Evolutionary conservation across 257 asterid species (phyloP).

Genomic region (Solanum okadae): DNA sequence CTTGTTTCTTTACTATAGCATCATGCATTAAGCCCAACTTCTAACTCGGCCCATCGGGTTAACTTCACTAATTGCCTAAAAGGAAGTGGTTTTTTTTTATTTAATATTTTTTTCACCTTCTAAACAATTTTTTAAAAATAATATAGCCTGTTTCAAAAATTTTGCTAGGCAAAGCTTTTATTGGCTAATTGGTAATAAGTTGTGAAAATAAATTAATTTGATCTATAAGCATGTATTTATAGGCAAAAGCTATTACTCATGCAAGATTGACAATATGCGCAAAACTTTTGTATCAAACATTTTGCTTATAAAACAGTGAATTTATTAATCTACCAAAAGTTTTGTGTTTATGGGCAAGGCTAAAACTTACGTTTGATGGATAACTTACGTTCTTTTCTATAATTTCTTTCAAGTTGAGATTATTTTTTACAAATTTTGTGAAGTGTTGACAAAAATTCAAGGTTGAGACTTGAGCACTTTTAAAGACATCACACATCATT

Average conservation of each 20-base stretch:
- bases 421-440: too few species aligned
- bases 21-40: background rate
- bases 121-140: background rate
- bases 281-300: too few species aligned
- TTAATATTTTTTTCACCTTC: too few species aligned
- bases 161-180: too few species aligned
- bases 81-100: background rate
- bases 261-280: too few species aligned
- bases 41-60: background rate
- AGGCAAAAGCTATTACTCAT: too few species aligned
- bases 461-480: background rate
- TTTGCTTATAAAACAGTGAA: too few species aligned
- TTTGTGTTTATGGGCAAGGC: background rate
- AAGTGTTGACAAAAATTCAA: background rate
- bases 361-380: too few species aligned
- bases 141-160: background rate
- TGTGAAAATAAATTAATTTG: too few species aligned
- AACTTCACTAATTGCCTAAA: background rate
- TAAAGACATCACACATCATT: background rate
- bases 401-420: background rate
- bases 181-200: too few species aligned
- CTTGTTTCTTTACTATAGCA: background rate
- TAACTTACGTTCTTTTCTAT: too few species aligned
- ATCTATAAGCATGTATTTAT: too few species aligned
- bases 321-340: background rate